A percentile compares a stretch with the other conserved stretches of the same genome.
phyloP scores from a whole-genome alignment of 163 green algal species.

The Trebouxia gelatinosa region DNA sequence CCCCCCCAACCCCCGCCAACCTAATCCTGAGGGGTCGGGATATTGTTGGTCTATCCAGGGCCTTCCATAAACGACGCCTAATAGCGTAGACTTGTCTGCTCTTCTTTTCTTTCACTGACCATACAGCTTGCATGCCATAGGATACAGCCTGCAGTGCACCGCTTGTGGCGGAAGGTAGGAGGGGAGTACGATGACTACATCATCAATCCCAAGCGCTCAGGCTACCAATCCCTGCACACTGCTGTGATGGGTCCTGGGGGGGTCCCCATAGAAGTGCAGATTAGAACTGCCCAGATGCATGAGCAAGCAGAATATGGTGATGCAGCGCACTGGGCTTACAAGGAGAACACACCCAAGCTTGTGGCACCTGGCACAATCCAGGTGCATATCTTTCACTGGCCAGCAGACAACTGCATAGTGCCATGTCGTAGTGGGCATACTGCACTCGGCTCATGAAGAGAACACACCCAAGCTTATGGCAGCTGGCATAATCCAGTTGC shows the following conservation, averaged over 20 bases:
- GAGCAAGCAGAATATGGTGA: constrained; percentile 77
- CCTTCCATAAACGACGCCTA: too few relatives aligned
- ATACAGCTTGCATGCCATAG: not conserved
- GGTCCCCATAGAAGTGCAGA: constrained; percentile 72
- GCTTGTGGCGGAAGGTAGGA: constrained; percentile 74
- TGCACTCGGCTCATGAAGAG: constrained; percentile 88
- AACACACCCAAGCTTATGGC: constrained; percentile 9
- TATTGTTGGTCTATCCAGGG: too few relatives aligned
- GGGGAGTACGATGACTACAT: constrained; percentile 87
- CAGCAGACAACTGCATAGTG: too few relatives aligned
- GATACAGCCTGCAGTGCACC: constrained; percentile 60
- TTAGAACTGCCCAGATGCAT: constrained; percentile 81
- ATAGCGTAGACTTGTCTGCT: too few relatives aligned
- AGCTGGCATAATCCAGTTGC: constrained; percentile 1
- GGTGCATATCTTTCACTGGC: not conserved
- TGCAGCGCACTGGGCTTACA: constrained; percentile 86
- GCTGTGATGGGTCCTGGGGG: constrained; percentile 57
- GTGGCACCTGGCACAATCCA: constrained; percentile 8
- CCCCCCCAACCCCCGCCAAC: too few relatives aligned
- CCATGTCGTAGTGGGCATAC: too few relatives aligned
- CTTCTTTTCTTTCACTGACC: too few relatives aligned
- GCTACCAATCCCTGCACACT: constrained; percentile 87
- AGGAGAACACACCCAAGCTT: constrained; percentile 52
- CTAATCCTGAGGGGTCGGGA: too few relatives aligned
- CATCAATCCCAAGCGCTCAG: constrained; percentile 75